Percentiles rank a stretch among this genome's conserved stretches.
These are phyloP conservation scores for Alternaria brassicae DNA, from an alignment of 2,329 filamentous ascomycete genomes.

Conservation along the genomic window DNA sequence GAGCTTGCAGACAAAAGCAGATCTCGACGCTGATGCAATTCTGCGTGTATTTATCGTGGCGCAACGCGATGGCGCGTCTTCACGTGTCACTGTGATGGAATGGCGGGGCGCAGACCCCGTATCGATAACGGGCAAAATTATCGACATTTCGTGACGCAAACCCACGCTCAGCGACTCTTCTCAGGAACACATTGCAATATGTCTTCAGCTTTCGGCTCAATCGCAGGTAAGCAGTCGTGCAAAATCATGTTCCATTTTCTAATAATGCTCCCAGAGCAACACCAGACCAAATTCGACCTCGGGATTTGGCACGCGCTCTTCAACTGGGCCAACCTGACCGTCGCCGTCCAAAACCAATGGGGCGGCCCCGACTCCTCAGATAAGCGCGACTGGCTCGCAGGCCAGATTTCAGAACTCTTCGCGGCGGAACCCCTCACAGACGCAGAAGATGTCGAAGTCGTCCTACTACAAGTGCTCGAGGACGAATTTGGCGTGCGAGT, in stretches of 20 bases:
- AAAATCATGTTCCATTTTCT: conserved; percentile 3
- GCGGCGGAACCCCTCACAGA: conserved; percentile 67
- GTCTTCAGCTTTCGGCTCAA: conserved; percentile 14
- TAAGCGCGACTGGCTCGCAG: conserved; percentile 97
- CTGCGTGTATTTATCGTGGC: neutral
- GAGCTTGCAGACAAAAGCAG: conserved; percentile 1
- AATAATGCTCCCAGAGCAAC: conserved; percentile 28
- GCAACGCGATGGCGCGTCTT: neutral
- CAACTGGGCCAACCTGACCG: conserved; percentile 85
- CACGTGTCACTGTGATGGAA: neutral
- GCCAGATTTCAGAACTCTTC: conserved; percentile 83
- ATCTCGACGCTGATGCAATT: neutral
- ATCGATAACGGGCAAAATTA: conserved; percentile 15
- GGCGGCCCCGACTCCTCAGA: conserved; percentile 82
- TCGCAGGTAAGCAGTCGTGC: neutral
- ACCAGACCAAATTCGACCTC: conserved; percentile 69
- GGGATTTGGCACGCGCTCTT: conserved; percentile 84
- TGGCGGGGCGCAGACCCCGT: conserved; percentile 2
- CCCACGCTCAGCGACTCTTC: conserved; percentile 4
- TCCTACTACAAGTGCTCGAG: conserved; percentile 87
- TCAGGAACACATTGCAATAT: conserved; percentile 6
- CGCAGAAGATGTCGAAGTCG: conserved; percentile 79
- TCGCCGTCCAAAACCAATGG: conserved; percentile 87
- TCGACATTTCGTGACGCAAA: conserved; percentile 11
- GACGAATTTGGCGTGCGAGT: conserved; percentile 95